Percentiles rank a stretch among this genome's conserved stretches.
phyloP scores from a whole-genome alignment of 345 rosid genomes.

The Sonneratia alba region DNA sequence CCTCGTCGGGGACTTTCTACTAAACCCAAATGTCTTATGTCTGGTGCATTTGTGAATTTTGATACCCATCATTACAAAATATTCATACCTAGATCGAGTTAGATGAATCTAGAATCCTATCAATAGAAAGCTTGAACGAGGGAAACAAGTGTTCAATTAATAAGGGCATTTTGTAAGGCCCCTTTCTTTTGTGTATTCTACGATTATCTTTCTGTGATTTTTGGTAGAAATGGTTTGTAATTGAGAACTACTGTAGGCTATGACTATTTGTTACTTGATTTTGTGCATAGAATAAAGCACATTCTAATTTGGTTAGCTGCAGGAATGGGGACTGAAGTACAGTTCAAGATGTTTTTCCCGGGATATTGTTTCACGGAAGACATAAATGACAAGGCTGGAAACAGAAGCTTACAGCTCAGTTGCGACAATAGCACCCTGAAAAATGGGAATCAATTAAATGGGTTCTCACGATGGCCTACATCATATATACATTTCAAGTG shows the following conservation, averaged over 20 bases:
- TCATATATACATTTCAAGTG: slow-evolving; percentile 14
- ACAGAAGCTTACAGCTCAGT: slow-evolving; percentile 33
- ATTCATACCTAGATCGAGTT: background rate
- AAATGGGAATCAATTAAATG: slow-evolving; percentile 25
- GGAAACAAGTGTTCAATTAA: background rate
- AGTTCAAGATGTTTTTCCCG: slow-evolving; percentile 40
- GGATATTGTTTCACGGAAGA: slow-evolving; percentile 47
- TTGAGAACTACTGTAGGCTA: background rate
- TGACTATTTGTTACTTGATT: background rate
- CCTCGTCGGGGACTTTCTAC: background rate
- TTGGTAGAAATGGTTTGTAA: background rate
- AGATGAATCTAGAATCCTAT: background rate
- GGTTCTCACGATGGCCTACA: slow-evolving; percentile 23
- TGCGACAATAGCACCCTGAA: slow-evolving; percentile 24
- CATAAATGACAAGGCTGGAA: slow-evolving; percentile 33
- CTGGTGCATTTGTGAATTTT: background rate
- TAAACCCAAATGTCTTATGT: background rate
- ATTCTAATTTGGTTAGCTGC: slow-evolving; percentile 8
- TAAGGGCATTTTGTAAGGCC: slow-evolving; percentile 5
- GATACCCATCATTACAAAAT: background rate
- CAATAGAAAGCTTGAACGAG: background rate
- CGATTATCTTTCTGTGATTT: background rate
- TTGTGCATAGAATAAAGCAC: background rate
- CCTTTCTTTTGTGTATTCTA: background rate
- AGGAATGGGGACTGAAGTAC: slow-evolving; percentile 70